Evolutionary conservation across 2,329 filamentous ascomycete genomes (phyloP).

Genomic region (Colletotrichum tropicale): DNA sequence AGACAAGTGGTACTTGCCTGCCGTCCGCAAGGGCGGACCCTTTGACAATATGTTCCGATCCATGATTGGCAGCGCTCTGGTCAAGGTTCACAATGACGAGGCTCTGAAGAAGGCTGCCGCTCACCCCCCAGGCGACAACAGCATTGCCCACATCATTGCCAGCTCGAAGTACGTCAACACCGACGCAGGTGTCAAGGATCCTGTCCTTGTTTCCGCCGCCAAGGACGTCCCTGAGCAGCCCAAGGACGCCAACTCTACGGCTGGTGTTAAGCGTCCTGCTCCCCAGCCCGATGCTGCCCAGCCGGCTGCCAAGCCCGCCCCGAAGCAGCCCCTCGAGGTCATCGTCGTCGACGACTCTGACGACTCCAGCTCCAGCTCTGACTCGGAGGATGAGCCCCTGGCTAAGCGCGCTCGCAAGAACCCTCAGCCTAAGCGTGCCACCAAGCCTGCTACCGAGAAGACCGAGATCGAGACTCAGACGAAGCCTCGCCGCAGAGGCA

Average conservation of each 20-base stretch:
- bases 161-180: background rate
- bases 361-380: background rate
- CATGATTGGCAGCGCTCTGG: background rate
- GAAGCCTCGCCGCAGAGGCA: background rate
- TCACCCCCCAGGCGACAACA: background rate
- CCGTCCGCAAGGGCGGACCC: background rate
- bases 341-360: background rate
- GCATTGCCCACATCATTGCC: background rate
- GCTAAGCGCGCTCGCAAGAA: background rate
- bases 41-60: background rate
- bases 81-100: background rate
- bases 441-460: background rate
- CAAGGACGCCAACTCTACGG: background rate
- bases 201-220: background rate
- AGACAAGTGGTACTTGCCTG: background rate
- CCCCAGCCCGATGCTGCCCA: background rate
- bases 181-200: background rate
- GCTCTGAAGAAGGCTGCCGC: background rate
- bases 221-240: background rate
- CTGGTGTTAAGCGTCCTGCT: background rate
- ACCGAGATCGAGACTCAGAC: background rate
- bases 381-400: background rate
- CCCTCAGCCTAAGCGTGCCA: background rate
- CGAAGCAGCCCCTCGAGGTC: background rate
- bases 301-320: background rate